These are phyloP conservation scores for Silene noctiflora DNA, from an alignment of 179 eudicot species.

Conservation along the genomic window DNA sequence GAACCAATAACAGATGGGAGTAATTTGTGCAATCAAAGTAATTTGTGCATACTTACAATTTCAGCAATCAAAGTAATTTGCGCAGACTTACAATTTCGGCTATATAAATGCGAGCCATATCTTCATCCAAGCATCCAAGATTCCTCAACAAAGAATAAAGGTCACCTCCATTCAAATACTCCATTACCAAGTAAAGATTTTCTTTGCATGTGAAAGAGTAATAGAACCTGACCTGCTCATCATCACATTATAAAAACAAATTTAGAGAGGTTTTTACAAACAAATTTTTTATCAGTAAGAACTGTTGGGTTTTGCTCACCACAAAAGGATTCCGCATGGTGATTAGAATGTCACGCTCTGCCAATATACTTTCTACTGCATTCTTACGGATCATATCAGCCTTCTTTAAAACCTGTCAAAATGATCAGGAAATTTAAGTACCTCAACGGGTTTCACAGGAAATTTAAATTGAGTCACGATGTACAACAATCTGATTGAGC, in stretches of 20 bases:
- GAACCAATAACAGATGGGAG: constrained; percentile 6
- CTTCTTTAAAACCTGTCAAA: constrained; percentile 78
- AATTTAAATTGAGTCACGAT: not conserved
- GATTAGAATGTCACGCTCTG: constrained; percentile 92
- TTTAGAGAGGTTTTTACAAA: constrained; percentile 25
- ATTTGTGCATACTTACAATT: constrained; percentile 60
- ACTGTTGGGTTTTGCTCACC: constrained; percentile 45
- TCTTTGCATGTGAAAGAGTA: constrained; percentile 99
- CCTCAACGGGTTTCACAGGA: constrained; percentile 5
- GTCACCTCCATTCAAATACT: constrained; percentile 96
- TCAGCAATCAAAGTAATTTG: constrained; percentile 33
- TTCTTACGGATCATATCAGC: constrained; percentile 98
- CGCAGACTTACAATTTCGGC: constrained; percentile 88
- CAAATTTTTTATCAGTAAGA: constrained; percentile 7
- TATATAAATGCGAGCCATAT: constrained; percentile 90
- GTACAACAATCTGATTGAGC: not conserved
- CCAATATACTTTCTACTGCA: constrained; percentile 98
- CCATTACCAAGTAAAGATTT: constrained; percentile 97
- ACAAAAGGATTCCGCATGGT: constrained; percentile 96
- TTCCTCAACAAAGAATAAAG: constrained; percentile 83
- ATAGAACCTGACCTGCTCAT: constrained; percentile 92
- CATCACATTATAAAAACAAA: constrained; percentile 25
- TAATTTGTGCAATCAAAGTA: constrained; percentile 5
- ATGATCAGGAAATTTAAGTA: constrained; percentile 14
- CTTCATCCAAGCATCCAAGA: constrained; percentile 97